Conservation (phyloP, 129 eudicot species). For the Apium graveolens region DNA sequence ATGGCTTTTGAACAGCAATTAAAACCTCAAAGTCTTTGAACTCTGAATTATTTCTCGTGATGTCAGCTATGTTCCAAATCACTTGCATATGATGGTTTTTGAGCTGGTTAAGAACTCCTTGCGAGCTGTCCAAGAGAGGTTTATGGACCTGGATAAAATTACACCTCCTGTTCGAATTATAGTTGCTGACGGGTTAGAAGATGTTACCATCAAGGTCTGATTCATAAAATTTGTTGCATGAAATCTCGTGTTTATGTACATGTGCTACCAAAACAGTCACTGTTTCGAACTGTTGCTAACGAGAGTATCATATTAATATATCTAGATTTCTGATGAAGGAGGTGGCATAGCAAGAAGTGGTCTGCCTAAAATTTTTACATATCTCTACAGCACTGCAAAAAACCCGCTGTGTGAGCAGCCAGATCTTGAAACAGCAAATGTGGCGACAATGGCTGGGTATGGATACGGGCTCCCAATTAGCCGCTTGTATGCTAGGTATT, state of each 20-base stretch:
- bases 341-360: conserved; percentile 99
- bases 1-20: background rate
- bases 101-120: conserved; percentile 93
- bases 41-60: background rate
- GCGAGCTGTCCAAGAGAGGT: conserved; percentile 94
- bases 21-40: background rate
- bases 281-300: background rate
- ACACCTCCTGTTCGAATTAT: conserved; percentile 85
- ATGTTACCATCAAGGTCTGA: conserved; percentile 90
- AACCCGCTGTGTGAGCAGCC: conserved; percentile 58
- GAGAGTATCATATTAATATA: background rate
- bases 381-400: conserved; percentile 91
- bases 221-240: background rate
- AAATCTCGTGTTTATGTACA: background rate
- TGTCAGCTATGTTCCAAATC: conserved; percentile 84
- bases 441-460: conserved; percentile 90
- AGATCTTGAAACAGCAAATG: conserved; percentile 59
- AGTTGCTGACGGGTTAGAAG: conserved; percentile 94
- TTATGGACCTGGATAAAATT: conserved; percentile 74
- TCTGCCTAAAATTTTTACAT: conserved; percentile 76
- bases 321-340: conserved; percentile 90
- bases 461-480: conserved; percentile 94
- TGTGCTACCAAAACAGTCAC: background rate
- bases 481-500: conserved; percentile 90
- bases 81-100: conserved; percentile 94